Percentiles rank a stretch among this genome's conserved stretches.
Evolutionary conservation across 805 yeast genomes (phyloP).

Genomic region (Maudiozyma pseudohumilis): DNA sequence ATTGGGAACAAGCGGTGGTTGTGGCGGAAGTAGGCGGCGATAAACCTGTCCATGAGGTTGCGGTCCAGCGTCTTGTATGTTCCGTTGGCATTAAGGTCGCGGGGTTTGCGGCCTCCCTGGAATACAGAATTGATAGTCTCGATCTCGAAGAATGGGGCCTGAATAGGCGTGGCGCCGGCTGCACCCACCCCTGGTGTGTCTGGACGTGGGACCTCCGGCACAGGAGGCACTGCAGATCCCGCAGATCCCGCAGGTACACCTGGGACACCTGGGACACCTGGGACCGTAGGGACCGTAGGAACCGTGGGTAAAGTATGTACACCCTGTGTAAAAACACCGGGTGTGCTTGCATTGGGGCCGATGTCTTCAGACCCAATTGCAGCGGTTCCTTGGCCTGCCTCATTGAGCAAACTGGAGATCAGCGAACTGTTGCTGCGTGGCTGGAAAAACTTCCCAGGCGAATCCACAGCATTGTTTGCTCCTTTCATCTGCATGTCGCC

Average conservation of each 20-base stretch:
- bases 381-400: not conserved
- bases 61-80: constrained; percentile 25
- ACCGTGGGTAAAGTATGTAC: too few species aligned
- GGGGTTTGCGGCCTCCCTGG: constrained; percentile 24
- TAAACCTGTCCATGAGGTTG: constrained; percentile 29
- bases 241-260: not conserved
- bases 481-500: too few species aligned
- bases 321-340: not conserved
- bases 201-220: constrained; percentile 6
- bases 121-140: constrained; percentile 23
- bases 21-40: constrained; percentile 37
- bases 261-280: not conserved
- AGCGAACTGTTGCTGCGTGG: too few species aligned
- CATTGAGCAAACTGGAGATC: not conserved
- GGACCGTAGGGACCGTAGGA: not conserved
- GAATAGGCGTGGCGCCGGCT: constrained; percentile 22
- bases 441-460: too few species aligned
- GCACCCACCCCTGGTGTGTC: constrained; percentile 6
- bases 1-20: constrained; percentile 38
- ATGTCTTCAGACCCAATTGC: not conserved
- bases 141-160: constrained; percentile 24
- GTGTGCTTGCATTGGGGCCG: not conserved
- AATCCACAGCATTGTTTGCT: too few species aligned
- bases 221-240: not conserved
- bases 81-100: constrained; percentile 21